phyloP scores from a whole-genome alignment of 352 stramenopile species.

The Globisporangium mamillatum region DNA sequence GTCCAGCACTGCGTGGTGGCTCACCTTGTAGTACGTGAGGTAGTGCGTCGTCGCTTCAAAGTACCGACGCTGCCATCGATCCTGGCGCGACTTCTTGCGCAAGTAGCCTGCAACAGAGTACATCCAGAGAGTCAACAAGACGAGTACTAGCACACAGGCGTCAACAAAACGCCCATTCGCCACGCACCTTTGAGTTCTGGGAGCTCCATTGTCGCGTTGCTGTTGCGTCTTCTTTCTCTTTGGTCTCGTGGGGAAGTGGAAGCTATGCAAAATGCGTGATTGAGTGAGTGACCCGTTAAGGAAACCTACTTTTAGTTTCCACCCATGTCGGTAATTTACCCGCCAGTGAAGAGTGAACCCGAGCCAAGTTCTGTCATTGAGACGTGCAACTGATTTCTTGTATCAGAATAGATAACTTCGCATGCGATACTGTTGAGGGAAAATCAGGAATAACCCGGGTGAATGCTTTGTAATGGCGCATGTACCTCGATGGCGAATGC shows the following conservation, averaged over 20 bases:
- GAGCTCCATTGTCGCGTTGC: conserved; percentile 50
- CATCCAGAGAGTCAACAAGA: background rate
- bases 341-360: background rate
- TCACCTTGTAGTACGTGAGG: conserved; percentile 98
- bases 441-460: conserved; percentile 10
- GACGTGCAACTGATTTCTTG: conserved; percentile 6
- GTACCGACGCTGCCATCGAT: conserved; percentile 95
- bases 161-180: too few species aligned
- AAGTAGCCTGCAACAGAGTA: conserved; percentile 68
- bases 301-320: background rate
- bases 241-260: background rate
- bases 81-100: conserved; percentile 91
- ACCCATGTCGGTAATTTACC: background rate
- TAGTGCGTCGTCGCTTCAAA: conserved; percentile 98
- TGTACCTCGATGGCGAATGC: background rate
- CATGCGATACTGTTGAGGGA: conserved; percentile 7
- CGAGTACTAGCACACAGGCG: background rate
- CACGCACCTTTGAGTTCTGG: conserved; percentile 77
- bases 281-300: background rate
- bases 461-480: background rate
- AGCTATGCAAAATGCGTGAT: background rate
- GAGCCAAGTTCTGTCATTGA: background rate
- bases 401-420: conserved; percentile 13
- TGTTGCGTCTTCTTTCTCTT: background rate
- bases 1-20: background rate